Evolutionary conservation across 1,284 basidiomycete genomes (phyloP).

Genomic region (Heterobasidion annosum): DNA sequence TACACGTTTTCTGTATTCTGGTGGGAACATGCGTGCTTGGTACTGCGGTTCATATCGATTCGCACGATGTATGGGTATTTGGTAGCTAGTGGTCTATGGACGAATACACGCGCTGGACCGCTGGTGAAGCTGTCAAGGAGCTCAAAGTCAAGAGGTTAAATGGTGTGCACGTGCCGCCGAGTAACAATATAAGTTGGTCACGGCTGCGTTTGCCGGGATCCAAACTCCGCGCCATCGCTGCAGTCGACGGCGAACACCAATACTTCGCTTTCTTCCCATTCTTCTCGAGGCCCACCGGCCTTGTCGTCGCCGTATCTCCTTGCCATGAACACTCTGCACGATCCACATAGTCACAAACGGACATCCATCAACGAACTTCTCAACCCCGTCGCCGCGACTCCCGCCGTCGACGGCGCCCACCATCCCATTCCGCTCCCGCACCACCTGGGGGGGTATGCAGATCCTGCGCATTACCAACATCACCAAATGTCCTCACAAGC

Average conservation of each 20-base stretch:
- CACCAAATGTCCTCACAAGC: slow-evolving; percentile 6
- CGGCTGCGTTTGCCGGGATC: no score
- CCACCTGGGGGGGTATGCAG: slow-evolving; percentile 3
- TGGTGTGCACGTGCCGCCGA: no score
- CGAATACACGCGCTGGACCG: no score
- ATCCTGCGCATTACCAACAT: slow-evolving; percentile 6
- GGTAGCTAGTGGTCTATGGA: no score
- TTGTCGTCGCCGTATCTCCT: slow-evolving; percentile 11
- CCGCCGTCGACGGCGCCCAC: slow-evolving; percentile 21
- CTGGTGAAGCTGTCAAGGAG: no score
- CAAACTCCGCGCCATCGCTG: no score
- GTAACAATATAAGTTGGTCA: no score
- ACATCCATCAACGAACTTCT: slow-evolving; percentile 45
- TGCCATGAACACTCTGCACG: slow-evolving; percentile 36
- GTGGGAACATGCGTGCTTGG: neutral
- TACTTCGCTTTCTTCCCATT: neutral
- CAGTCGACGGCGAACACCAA: no score
- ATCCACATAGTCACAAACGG: slow-evolving; percentile 33
- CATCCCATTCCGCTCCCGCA: slow-evolving; percentile 18
- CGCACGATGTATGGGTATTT: no score
- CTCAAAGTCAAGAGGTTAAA: no score
- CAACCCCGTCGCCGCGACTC: slow-evolving; percentile 27
- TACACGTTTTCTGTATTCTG: neutral
- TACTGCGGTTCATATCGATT: neutral
- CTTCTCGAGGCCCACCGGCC: neutral